phyloP scores from a whole-genome alignment of 2,329 filamentous ascomycete species.

The Fusarium nurragi region DNA sequence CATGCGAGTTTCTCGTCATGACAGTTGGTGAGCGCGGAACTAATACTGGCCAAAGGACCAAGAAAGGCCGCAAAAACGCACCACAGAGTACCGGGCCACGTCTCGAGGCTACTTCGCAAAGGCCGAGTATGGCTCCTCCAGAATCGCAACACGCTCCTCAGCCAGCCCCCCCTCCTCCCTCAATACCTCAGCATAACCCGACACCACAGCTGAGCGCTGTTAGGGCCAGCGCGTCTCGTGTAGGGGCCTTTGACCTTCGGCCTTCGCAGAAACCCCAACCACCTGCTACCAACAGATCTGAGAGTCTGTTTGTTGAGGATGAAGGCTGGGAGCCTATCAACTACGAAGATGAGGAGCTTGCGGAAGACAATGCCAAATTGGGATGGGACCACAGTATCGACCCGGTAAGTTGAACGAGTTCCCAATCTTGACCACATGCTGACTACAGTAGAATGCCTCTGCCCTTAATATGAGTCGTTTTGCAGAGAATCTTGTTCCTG shows the following conservation, averaged over 20 bases:
- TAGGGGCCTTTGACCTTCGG: slow-evolving; percentile 57
- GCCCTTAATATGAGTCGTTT: slow-evolving; percentile 56
- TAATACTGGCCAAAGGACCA: slow-evolving; percentile 59
- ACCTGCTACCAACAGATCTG: slow-evolving; percentile 67
- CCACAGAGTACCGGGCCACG: slow-evolving; percentile 50
- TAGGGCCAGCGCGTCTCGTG: slow-evolving; percentile 49
- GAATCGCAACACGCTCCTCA: slow-evolving; percentile 43
- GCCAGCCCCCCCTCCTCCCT: slow-evolving; percentile 39
- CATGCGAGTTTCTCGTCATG: slow-evolving; percentile 84
- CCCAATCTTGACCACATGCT: slow-evolving; percentile 32
- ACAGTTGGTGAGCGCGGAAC: slow-evolving; percentile 74
- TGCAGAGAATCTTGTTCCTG: slow-evolving; percentile 38
- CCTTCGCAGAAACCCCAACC: slow-evolving; percentile 64
- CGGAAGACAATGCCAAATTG: slow-evolving; percentile 72
- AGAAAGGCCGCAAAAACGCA: slow-evolving; percentile 55
- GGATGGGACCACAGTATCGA: slow-evolving; percentile 78
- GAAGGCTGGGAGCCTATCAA: slow-evolving; percentile 78
- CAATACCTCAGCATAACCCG: slow-evolving; percentile 45
- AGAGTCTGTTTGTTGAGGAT: slow-evolving; percentile 80
- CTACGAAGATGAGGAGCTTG: slow-evolving; percentile 65
- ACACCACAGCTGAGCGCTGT: slow-evolving; percentile 49
- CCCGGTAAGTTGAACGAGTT: slow-evolving; percentile 58
- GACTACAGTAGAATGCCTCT: slow-evolving; percentile 55
- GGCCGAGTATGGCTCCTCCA: slow-evolving; percentile 53
- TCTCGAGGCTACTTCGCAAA: slow-evolving; percentile 60